phyloP scores from a whole-genome alignment of 306 rosid species.

The Biancaea sappan region DNA sequence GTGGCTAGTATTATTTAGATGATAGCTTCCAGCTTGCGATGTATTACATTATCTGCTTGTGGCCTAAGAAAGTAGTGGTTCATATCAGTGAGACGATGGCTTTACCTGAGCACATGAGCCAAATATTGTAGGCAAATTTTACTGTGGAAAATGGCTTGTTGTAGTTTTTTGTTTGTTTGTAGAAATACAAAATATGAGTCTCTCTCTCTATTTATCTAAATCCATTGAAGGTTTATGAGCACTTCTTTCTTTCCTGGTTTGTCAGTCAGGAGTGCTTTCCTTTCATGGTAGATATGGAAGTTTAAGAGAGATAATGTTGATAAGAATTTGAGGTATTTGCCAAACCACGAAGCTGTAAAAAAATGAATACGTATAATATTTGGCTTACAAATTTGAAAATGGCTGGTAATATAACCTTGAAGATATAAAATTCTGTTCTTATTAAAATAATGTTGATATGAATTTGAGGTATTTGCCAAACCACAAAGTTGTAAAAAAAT shows the following conservation, averaged over 20 bases:
- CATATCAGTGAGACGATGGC: slow-evolving; percentile 8
- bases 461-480: neutral
- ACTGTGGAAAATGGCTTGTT: slow-evolving; percentile 1
- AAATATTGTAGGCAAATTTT: slow-evolving; percentile 12
- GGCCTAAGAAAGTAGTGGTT: slow-evolving; percentile 8
- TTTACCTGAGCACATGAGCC: neutral
- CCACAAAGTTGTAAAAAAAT: neutral
- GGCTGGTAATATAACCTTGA: neutral
- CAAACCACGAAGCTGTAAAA: neutral
- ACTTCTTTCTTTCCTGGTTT: neutral
- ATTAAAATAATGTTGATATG: neutral
- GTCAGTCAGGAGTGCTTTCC: neutral
- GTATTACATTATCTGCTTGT: slow-evolving; percentile 15
- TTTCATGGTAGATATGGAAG: neutral
- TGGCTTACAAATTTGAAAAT: neutral
- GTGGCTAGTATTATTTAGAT: slow-evolving; percentile 6
- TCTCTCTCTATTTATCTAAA: neutral
- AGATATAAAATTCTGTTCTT: neutral
- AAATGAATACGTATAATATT: neutral
- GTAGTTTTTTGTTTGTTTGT: neutral
- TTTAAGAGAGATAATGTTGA: neutral
- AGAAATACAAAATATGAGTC: slow-evolving; percentile 4
- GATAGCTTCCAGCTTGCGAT: slow-evolving; percentile 23
- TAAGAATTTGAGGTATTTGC: neutral
- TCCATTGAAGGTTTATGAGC: neutral